Conservation (phyloP, 2,329 filamentous ascomycete genomes). For the Sporothrix luriei region DNA sequence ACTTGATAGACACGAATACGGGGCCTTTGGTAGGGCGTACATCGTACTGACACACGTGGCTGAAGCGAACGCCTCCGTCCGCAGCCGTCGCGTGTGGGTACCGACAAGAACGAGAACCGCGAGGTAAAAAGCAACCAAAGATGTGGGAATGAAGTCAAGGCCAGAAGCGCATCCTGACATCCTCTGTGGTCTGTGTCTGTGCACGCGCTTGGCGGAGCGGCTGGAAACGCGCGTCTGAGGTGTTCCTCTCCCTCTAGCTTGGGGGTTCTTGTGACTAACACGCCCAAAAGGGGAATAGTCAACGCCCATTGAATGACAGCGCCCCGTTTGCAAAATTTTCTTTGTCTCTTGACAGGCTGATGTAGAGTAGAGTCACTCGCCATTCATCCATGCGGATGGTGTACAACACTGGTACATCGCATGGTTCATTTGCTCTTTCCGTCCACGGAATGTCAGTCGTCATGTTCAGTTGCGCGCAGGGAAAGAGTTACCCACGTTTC, state of each 20-base stretch:
- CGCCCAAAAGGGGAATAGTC: conserved; percentile 30
- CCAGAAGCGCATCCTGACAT: too few relatives aligned
- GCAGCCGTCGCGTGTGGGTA: conserved; percentile 3
- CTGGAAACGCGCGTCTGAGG: background rate
- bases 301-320: conserved; percentile 34
- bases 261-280: conserved; percentile 43
- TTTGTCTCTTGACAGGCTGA: background rate
- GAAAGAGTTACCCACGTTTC: conserved; percentile 1
- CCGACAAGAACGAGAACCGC: background rate
- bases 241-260: too few relatives aligned
- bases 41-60: conserved; percentile 1
- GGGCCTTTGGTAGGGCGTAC: background rate
- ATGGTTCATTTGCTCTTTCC: background rate
- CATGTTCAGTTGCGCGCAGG: background rate
- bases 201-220: conserved; percentile 17
- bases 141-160: background rate
- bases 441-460: background rate
- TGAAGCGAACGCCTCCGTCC: conserved; percentile 1
- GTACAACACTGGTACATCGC: background rate
- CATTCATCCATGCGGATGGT: background rate
- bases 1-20: conserved; percentile 13
- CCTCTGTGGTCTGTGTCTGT: background rate
- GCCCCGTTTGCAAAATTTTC: conserved; percentile 19
- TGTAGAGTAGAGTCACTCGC: conserved; percentile 6
- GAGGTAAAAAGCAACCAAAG: background rate